A percentile compares a stretch with the other conserved stretches of the same genome.
Evolutionary conservation across 306 rosid species (phyloP).

Genomic region (Alnus rubra): DNA sequence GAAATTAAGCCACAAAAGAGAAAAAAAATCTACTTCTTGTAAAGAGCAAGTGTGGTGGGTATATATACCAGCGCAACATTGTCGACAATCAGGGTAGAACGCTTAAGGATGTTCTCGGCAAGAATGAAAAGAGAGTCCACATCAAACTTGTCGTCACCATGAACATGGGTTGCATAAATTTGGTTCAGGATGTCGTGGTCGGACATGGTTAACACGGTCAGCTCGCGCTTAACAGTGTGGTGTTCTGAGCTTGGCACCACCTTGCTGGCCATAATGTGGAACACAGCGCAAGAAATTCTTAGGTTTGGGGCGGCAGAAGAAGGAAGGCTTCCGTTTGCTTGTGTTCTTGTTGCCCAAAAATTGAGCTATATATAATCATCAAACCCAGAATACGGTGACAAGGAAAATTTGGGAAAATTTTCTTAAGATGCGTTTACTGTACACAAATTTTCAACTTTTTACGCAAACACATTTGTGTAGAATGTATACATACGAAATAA

Average conservation of each 20-base stretch:
- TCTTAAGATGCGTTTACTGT: too few species aligned
- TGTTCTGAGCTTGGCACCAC: neutral
- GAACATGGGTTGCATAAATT: conserved; percentile 11
- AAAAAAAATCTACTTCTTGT: too few species aligned
- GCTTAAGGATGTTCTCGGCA: conserved; percentile 6
- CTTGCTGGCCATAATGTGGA: neutral
- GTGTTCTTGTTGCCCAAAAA: too few species aligned
- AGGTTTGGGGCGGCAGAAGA: too few species aligned
- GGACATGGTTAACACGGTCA: conserved; percentile 2
- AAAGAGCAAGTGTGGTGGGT: neutral
- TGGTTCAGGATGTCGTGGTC: neutral
- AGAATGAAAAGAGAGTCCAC: neutral
- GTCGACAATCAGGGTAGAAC: conserved; percentile 3
- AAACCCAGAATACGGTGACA: too few species aligned
- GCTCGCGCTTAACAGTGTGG: neutral
- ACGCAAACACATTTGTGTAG: too few species aligned
- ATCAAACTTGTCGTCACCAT: neutral
- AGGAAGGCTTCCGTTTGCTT: too few species aligned
- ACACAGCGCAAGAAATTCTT: neutral
- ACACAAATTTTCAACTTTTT: too few species aligned
- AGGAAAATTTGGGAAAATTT: too few species aligned
- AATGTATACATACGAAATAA: too few species aligned
- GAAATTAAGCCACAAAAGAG: too few species aligned
- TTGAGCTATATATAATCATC: too few species aligned
- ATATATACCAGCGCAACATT: neutral